phyloP scores from a whole-genome alignment of 2,329 filamentous ascomycete species.

The Exserohilum turcica region DNA sequence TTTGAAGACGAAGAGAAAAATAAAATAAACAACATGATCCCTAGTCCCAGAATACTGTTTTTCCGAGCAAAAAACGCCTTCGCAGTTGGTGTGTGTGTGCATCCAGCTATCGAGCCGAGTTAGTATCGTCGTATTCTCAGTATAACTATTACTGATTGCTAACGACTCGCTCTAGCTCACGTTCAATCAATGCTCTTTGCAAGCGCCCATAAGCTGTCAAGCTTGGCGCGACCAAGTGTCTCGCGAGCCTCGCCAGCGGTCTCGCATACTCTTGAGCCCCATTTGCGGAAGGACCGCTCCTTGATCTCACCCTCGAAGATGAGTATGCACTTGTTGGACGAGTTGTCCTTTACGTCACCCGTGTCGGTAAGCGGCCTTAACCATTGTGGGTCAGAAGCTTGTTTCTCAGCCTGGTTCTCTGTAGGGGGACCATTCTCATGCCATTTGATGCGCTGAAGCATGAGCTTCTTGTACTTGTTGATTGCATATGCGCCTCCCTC shows the following conservation, averaged over 20 bases:
- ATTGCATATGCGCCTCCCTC: constrained; percentile 88
- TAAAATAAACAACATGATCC: too few relatives aligned
- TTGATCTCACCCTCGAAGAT: constrained; percentile 93
- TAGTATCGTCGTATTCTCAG: not conserved
- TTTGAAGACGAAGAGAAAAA: constrained; percentile 10
- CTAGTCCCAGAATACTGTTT: not conserved
- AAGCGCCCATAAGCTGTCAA: constrained; percentile 94
- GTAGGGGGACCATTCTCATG: constrained; percentile 80
- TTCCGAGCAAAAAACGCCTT: not conserved
- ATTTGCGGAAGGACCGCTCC: constrained; percentile 79
- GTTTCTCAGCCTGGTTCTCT: constrained; percentile 61
- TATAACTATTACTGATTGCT: not conserved
- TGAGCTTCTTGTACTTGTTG: constrained; percentile 85
- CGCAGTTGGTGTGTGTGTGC: too few relatives aligned
- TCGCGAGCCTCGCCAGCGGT: constrained; percentile 89
- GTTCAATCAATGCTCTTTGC: constrained; percentile 66
- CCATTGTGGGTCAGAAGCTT: constrained; percentile 70
- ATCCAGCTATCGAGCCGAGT: not conserved
- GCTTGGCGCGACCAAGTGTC: constrained; percentile 76
- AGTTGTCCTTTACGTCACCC: constrained; percentile 79
- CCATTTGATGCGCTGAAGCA: constrained; percentile 95
- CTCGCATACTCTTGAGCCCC: constrained; percentile 86
- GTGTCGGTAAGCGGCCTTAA: constrained; percentile 77
- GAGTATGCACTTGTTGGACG: constrained; percentile 78
- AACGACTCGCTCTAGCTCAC: not conserved